Conservation (phyloP, 2,329 filamentous ascomycete species). For the Thelonectria rubi region DNA sequence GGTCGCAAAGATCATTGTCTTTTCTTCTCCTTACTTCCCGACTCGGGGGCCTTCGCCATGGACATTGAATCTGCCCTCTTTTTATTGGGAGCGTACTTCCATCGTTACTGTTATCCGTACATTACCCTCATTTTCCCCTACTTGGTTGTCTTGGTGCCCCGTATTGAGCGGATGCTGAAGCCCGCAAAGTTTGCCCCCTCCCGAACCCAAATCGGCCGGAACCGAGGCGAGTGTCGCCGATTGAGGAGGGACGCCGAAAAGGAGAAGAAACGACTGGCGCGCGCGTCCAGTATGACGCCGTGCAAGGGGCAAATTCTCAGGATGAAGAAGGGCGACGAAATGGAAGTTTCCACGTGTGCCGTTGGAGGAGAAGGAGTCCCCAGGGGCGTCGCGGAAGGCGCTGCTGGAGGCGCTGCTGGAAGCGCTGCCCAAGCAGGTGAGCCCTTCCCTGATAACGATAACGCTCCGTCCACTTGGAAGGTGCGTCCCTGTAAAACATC, state of each 20-base stretch:
- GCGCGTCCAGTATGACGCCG: neutral
- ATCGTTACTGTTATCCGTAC: neutral
- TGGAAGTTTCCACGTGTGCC: neutral
- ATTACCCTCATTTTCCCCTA: neutral
- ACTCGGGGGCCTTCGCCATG: neutral
- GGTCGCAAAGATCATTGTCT: neutral
- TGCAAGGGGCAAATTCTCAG: neutral
- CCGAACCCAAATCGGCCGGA: neutral
- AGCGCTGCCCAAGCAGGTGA: neutral
- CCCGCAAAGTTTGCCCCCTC: neutral
- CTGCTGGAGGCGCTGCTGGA: neutral
- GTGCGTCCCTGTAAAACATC: neutral
- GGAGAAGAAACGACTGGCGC: neutral
- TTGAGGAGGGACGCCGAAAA: neutral
- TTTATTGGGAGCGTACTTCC: neutral
- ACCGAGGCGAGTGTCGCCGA: neutral
- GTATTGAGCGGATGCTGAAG: neutral
- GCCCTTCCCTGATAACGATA: neutral
- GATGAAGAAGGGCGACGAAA: neutral
- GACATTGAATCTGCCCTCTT: neutral
- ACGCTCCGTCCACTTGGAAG: neutral
- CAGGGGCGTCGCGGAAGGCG: too few species aligned
- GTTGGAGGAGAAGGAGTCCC: too few species aligned
- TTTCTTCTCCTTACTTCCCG: neutral
- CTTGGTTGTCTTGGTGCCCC: neutral